phyloP scores from a whole-genome alignment of 805 yeast genomes.

The Kodamaea lidongshanica region DNA sequence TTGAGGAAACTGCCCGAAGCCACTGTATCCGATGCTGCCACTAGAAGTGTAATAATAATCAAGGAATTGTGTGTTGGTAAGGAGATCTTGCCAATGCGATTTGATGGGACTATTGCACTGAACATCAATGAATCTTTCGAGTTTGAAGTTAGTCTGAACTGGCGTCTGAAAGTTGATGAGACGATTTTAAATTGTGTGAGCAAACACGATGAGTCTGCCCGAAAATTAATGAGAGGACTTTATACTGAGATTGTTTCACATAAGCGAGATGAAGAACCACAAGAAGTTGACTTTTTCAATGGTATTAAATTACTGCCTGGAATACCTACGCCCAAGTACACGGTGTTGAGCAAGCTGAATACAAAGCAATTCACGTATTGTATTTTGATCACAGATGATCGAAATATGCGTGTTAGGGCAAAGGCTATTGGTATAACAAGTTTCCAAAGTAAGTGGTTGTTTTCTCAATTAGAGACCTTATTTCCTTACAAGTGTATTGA shows the following conservation, averaged over 20 bases:
- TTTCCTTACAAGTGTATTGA: constrained; percentile 50
- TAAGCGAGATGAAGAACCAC: constrained; percentile 17
- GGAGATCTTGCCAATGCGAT: constrained; percentile 53
- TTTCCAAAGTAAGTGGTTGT: constrained; percentile 57
- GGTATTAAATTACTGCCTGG: constrained; percentile 5
- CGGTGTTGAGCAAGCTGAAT: constrained; percentile 25
- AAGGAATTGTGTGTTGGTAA: constrained; percentile 57
- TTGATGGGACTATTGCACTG: constrained; percentile 63
- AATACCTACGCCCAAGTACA: constrained; percentile 7
- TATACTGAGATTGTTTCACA: constrained; percentile 23
- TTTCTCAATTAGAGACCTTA: constrained; percentile 42
- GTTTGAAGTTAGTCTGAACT: constrained; percentile 64
- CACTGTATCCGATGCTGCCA: constrained; percentile 72
- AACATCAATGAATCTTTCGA: constrained; percentile 68
- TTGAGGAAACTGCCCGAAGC: constrained; percentile 66
- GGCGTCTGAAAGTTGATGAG: constrained; percentile 71
- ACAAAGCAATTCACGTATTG: constrained; percentile 49
- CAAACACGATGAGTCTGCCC: constrained; percentile 37
- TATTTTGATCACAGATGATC: constrained; percentile 65
- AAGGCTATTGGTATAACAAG: constrained; percentile 49
- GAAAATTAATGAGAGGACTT: constrained; percentile 36
- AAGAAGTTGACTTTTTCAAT: constrained; percentile 12
- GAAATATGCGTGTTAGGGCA: constrained; percentile 64
- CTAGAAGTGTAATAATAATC: constrained; percentile 69
- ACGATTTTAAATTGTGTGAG: constrained; percentile 49